Base-by-base conservation (phyloP, 108 stramenopile species). In the Fragilaria crotonensis region DNA sequence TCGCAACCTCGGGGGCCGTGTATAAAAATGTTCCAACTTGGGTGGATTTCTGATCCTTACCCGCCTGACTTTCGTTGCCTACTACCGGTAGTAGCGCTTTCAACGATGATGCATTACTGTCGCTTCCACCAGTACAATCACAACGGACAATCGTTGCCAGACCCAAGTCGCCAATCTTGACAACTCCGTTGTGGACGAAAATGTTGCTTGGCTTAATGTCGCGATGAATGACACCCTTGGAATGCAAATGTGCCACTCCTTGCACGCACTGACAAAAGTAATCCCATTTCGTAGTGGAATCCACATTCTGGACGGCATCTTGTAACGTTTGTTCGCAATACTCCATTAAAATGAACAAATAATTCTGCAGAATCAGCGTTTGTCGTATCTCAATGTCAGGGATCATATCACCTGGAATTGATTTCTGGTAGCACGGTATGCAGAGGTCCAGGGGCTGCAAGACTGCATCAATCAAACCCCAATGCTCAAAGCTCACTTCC, bases 121-220 rank as follows among this genome's bases (percentile, higher is more conserved):
- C 36, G 14, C 14, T 41, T 41, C 11, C 11, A 11, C 7, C 7
- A n/a, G n/a, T n/a, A n/a, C n/a, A n/a, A n/a, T n/a, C 65, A 56
- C 63, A 49, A 17, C 62, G n/a, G 57, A 86, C 51, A 47, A 68
- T 66, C 65, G 83, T 88, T 17, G 83, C 77, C 9, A 96, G 63
- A 22, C 94, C 93, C 63, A 98, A 96, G 62, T 96, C 98, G 28
- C 98, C 98, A 47, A 98, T 90, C 60, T 93, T 88, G 61, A 94
- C 90, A 0, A 72, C 70, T 59, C 78, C 64, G 0, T 78, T 71
- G 41, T 68, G 74, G 22, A 75, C 74, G 66, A 94, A 94, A 52
- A 88, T 76, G 54, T 94, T 94, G 31, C 80, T 78, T n/a, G 93
- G 93, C 60, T 94, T 90, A 49, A 94, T 64, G 60, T 94, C 93